These are phyloP conservation scores for Aspergillus olivimuriae DNA, from an alignment of 495 filamentous ascomycete species.

Conservation along the genomic window DNA sequence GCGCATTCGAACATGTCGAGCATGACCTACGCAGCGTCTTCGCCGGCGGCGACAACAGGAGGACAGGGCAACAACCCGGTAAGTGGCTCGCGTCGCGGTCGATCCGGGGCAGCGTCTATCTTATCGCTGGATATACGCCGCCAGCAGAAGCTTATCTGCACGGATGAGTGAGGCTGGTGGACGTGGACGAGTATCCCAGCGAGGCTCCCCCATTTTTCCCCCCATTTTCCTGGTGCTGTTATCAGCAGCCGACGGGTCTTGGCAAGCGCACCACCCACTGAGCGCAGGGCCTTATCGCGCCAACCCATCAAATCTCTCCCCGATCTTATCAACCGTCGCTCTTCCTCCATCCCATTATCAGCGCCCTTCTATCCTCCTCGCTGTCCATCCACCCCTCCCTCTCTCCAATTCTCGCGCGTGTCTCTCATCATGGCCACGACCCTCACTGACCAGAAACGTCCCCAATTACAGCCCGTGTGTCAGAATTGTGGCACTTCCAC, in stretches of 20 bases:
- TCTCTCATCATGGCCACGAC: conserved; percentile 48
- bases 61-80: conserved; percentile 62
- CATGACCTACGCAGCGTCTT: conserved; percentile 57
- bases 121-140: too few species aligned
- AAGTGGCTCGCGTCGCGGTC: conserved; percentile 29
- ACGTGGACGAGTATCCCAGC: too few species aligned
- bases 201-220: conserved; percentile 15
- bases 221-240: conserved; percentile 25
- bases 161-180: too few species aligned
- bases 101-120: too few species aligned
- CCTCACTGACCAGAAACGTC: conserved; percentile 49
- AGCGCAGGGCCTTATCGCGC: conserved; percentile 35
- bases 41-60: conserved; percentile 61
- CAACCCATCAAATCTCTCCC: conserved; percentile 38
- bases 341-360: conserved; percentile 24
- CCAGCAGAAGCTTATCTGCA: too few species aligned
- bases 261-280: conserved; percentile 32
- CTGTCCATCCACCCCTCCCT: conserved; percentile 14
- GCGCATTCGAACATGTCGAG: conserved; percentile 46
- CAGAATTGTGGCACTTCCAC: conserved; percentile 96
- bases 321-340: conserved; percentile 42
- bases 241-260: conserved; percentile 30
- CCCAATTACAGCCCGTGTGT: conserved; percentile 82
- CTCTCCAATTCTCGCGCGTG: conserved; percentile 9
- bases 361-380: conserved; percentile 15